Conservation (phyloP, 805 yeast species). For the Candida silvicultrix region DNA sequence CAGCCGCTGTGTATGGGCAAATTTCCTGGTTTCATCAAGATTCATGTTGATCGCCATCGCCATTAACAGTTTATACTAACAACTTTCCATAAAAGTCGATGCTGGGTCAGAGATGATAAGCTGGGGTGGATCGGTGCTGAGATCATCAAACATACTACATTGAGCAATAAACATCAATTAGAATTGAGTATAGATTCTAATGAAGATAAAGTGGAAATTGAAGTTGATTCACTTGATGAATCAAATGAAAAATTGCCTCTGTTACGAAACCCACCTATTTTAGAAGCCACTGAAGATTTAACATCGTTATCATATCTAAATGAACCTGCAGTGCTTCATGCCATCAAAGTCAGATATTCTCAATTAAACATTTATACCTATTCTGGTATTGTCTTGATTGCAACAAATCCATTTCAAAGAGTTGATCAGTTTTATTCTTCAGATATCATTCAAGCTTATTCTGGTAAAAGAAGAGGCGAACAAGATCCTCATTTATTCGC, state of each 20-base stretch:
- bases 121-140: conserved; percentile 73
- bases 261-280: conserved; percentile 82
- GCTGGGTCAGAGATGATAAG: conserved; percentile 69
- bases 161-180: conserved; percentile 39
- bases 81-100: conserved; percentile 49
- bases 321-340: conserved; percentile 95
- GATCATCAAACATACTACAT: conserved; percentile 39
- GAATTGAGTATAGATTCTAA: conserved; percentile 49
- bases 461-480: conserved; percentile 90
- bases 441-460: conserved; percentile 90
- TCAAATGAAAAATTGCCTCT: conserved; percentile 53
- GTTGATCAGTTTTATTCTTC: conserved; percentile 88
- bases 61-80: conserved; percentile 21
- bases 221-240: conserved; percentile 31
- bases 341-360: conserved; percentile 82
- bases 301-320: conserved; percentile 88
- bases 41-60: no score
- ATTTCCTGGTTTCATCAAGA: not conserved
- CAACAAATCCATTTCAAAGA: conserved; percentile 91
- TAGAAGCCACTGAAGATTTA: conserved; percentile 92
- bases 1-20: not conserved
- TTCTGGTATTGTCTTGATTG: conserved; percentile 94
- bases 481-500: conserved; percentile 96
- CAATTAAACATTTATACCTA: conserved; percentile 92
- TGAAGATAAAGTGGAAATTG: conserved; percentile 37